Conservation (phyloP, 768 basidiomycete species). For the Suillus paluster region DNA sequence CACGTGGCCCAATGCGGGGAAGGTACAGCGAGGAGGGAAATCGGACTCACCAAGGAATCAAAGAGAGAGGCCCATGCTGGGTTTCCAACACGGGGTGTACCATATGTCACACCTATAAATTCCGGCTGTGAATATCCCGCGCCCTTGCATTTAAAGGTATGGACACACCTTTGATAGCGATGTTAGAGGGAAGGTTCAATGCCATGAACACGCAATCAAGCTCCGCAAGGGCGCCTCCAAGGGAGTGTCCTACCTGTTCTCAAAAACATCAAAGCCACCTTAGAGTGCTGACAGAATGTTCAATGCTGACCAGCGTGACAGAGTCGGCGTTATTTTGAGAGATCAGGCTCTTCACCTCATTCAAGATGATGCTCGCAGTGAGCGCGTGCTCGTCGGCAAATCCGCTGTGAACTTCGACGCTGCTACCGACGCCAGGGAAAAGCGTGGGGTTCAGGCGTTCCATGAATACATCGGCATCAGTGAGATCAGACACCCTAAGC, state of each 20-base stretch:
- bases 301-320: conserved; percentile 45
- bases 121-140: neutral
- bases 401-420: conserved; percentile 54
- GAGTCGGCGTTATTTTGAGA: conserved; percentile 38
- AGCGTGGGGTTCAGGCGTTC: conserved; percentile 46
- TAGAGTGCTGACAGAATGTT: conserved; percentile 6
- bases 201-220: conserved; percentile 53
- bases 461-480: conserved; percentile 49
- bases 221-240: conserved; percentile 57
- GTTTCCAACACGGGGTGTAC: conserved; percentile 36
- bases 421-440: conserved; percentile 56
- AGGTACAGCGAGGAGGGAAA: neutral
- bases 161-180: conserved; percentile 29
- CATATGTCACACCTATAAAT: conserved; percentile 27
- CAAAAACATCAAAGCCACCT: neutral
- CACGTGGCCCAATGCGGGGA: neutral
- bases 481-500: conserved; percentile 52
- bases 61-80: conserved; percentile 32
- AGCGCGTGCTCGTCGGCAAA: conserved; percentile 55
- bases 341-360: conserved; percentile 47
- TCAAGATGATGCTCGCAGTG: conserved; percentile 50
- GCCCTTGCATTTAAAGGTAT: neutral
- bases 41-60: conserved; percentile 24
- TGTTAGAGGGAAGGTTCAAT: conserved; percentile 48
- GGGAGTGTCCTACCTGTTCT: conserved; percentile 49